Percentiles rank a stretch among this genome's conserved stretches.
phyloP scores from a whole-genome alignment of 2,329 filamentous ascomycete species.

The Sporothrix pseudoabietina region DNA sequence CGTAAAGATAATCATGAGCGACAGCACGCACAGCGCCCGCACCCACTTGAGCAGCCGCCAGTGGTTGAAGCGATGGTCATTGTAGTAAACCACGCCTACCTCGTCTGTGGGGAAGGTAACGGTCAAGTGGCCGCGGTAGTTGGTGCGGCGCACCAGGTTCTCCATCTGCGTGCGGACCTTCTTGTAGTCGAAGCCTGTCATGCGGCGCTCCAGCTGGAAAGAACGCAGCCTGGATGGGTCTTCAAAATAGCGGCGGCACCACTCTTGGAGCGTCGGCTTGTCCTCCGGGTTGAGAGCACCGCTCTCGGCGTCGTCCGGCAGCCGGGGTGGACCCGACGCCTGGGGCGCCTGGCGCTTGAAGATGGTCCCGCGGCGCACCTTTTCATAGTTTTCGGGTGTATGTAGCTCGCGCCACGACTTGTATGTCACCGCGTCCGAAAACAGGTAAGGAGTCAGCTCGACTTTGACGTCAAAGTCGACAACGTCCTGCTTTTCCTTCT shows the following conservation, averaged over 20 bases:
- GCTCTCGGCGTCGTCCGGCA: slow-evolving; percentile 28
- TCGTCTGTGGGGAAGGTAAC: slow-evolving; percentile 64
- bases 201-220: slow-evolving; percentile 54
- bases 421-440: slow-evolving; percentile 47
- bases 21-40: slow-evolving; percentile 64
- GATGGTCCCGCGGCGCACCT: slow-evolving; percentile 66
- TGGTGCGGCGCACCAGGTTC: slow-evolving; percentile 62
- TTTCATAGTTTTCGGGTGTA: slow-evolving; percentile 60
- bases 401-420: slow-evolving; percentile 50
- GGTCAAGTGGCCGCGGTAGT: slow-evolving; percentile 64
- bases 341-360: slow-evolving; percentile 51
- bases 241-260: slow-evolving; percentile 69
- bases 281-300: background rate
- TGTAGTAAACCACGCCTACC: slow-evolving; percentile 63
- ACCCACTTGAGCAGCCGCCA: slow-evolving; percentile 68
- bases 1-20: slow-evolving; percentile 67
- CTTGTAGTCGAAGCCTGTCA: slow-evolving; percentile 63
- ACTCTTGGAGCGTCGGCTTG: slow-evolving; percentile 54
- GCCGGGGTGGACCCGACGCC: slow-evolving; percentile 41
- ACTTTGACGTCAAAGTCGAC: slow-evolving; percentile 63
- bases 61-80: slow-evolving; percentile 60
- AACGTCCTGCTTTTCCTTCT: slow-evolving; percentile 50
- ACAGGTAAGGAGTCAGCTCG: slow-evolving; percentile 62
- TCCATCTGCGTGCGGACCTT: slow-evolving; percentile 56
- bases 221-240: slow-evolving; percentile 59